phyloP scores from a whole-genome alignment of 768 basidiomycete species.

The Pleurotus sapidus region DNA sequence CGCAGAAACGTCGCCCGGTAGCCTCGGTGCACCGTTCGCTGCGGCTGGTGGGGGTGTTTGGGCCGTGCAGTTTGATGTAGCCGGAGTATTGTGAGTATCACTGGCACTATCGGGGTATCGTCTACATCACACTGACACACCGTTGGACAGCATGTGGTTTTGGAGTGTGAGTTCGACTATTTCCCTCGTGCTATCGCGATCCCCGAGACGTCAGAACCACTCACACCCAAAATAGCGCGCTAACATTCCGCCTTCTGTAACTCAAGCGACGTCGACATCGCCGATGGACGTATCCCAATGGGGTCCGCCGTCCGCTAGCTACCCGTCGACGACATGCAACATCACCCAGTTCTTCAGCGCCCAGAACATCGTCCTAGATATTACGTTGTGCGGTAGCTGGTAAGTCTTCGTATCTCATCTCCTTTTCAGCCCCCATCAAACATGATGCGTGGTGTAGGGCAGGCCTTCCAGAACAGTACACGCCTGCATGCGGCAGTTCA shows the following conservation, averaged over 20 bases:
- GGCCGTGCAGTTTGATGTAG: slow-evolving; percentile 65
- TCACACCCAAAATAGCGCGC: slow-evolving; percentile 24
- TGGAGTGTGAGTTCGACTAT: slow-evolving; percentile 34
- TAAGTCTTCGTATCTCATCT: slow-evolving; percentile 11
- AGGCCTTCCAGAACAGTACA: slow-evolving; percentile 36
- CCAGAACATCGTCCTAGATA: slow-evolving; percentile 49
- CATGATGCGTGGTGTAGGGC: slow-evolving; percentile 28
- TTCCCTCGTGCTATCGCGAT: too few relatives aligned
- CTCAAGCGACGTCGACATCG: slow-evolving; percentile 24
- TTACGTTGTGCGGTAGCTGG: slow-evolving; percentile 52
- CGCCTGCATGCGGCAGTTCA: slow-evolving; percentile 29
- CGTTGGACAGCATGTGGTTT: slow-evolving; percentile 39
- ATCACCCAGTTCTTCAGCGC: slow-evolving; percentile 38
- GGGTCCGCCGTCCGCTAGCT: slow-evolving; percentile 41
- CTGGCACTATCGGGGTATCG: not conserved
- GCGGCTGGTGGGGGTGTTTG: slow-evolving; percentile 51
- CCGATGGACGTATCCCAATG: slow-evolving; percentile 35
- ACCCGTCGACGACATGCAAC: slow-evolving; percentile 35
- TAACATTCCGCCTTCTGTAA: slow-evolving; percentile 34
- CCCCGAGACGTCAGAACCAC: too few relatives aligned
- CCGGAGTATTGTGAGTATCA: slow-evolving; percentile 32
- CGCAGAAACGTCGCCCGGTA: slow-evolving; percentile 36
- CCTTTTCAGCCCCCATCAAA: not conserved
- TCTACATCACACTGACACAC: not conserved
- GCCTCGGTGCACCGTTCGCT: slow-evolving; percentile 47